Conservation (phyloP, 2,329 filamentous ascomycete genomes). For the Cadophora sp. region DNA sequence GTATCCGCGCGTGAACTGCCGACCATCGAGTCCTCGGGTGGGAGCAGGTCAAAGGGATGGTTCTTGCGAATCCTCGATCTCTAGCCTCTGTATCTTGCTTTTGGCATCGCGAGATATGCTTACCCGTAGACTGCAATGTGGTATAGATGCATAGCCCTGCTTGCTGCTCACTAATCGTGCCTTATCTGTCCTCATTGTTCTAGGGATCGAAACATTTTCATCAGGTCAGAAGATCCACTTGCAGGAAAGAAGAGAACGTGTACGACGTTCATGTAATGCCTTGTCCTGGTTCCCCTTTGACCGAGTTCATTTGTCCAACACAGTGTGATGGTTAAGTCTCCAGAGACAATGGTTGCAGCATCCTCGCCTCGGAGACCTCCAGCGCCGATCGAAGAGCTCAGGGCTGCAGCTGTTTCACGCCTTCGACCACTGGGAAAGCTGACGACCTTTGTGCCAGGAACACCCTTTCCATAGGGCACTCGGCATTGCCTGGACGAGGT, state of each 20-base stretch:
- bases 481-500: not conserved
- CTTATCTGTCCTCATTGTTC: not conserved
- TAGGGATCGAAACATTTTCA: constrained; percentile 8
- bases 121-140: not conserved
- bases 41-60: not conserved
- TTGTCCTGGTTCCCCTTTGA: constrained; percentile 5
- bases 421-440: not conserved
- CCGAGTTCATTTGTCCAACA: constrained; percentile 9
- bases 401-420: constrained; percentile 12
- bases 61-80: not conserved
- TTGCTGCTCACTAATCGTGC: not conserved
- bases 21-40: not conserved
- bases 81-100: not conserved
- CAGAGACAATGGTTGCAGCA: not conserved
- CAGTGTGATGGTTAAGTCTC: constrained; percentile 5
- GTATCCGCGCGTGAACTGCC: not conserved
- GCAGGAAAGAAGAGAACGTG: constrained; percentile 8
- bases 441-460: constrained; percentile 14
- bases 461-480: constrained; percentile 7
- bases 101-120: not conserved
- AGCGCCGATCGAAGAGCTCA: constrained; percentile 9
- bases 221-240: constrained; percentile 19
- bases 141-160: not conserved
- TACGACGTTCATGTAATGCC: constrained; percentile 4
- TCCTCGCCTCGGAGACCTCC: constrained; percentile 11